Evolutionary conservation across 495 filamentous ascomycete species (phyloP), one percentile per base, ranked within the genome.

Genomic region (Lasiosphaeria ovina): DNA sequence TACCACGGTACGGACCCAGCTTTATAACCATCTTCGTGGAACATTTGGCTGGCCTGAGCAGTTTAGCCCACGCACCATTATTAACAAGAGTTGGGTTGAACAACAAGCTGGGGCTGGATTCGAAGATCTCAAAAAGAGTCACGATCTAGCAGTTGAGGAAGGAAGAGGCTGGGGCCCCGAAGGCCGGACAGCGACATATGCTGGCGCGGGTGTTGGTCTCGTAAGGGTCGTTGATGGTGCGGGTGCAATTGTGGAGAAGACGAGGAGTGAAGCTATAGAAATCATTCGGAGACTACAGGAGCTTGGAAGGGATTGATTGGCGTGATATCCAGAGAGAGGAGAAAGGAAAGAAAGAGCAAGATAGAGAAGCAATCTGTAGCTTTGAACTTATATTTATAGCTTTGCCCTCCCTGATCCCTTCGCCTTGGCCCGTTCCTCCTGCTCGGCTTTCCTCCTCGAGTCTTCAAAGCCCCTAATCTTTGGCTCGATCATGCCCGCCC

Each of bases 101-200:
- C 68, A 83, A n/a, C 69, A 78, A 61, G 68, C 59, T 11, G 89
- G 89, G 0, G 73, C 77, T 57, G 51, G 65, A 3, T 81, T 86
- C 62, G 82, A 84, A 1, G 82, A 87, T 60, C 79, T 89, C 36
- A 85, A 82, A 66, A 73, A 66, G 51, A 70, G 77, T 34, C 88
- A 92, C 69, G 78, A 86, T 45, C 75, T 84, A 54, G 81, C 82
- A 6, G 42, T 74, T 1, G 74, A 75, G 62, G 69, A 66, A 4
- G 86, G 83, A 0, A 83, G 34, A 6, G 51, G 51, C 32, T 88
- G 87, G 87, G 86, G 85, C 0, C 77, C 76, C 0, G 76, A 82
- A 31, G 86, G 85, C 4, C 76, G 89, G 68, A 73, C 89, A 62
- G 86, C 87, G 5, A 88, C 87, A n/a, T 93, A 90, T 77, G 87